Base-by-base conservation (phyloP, 495 filamentous ascomycete species). In the Letharia lupina region DNA sequence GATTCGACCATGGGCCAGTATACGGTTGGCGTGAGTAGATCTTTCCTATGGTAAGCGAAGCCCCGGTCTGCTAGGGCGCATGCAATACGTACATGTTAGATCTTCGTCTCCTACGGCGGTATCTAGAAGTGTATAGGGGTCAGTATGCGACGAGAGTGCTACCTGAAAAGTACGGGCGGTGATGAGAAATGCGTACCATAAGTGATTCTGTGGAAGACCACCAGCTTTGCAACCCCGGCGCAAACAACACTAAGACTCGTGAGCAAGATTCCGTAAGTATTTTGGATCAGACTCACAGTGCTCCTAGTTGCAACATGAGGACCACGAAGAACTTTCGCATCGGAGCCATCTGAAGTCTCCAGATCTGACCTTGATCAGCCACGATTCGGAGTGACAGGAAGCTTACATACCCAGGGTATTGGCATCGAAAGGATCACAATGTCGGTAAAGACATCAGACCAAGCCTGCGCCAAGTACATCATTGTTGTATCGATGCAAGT, bases 1-100 rank as follows among this genome's bases (percentile, higher is more conserved):
- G 63, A 65, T 44, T 65, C 63, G 37, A 65, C 54, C 63, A 65
- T 47, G 54, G 63, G 63, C 63, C 63, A 65, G 39, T 65, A 65
- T 4, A 65, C 54, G 13, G 63, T 65, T 15, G 63, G 63, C 1
- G 63, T 47, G 31, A 65, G 48, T 33, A 65, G 4, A 45, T 65
- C 63, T 65, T 11, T 56, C 18, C 7, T 4, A 4, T 2, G 23
- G 40, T 37, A 13, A 33, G 54, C n/a, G 45, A 56, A 18, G 35
- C 4, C 4, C 12, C 20, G 5, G 12, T 28, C 4, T 18, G 18
- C 16, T 33, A 10, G 48, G 42, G 47, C 3, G 39, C 39, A 11
- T 9, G 8, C 2, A 37, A 56, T 7, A 33, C 50, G 18, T 59
- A 65, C 63, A 65, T 44, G 16, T 39, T 15, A 65, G 6, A 10